These are phyloP conservation scores for Mycena kentingensis DNA, from an alignment of 768 basidiomycete genomes.

Conservation along the genomic window DNA sequence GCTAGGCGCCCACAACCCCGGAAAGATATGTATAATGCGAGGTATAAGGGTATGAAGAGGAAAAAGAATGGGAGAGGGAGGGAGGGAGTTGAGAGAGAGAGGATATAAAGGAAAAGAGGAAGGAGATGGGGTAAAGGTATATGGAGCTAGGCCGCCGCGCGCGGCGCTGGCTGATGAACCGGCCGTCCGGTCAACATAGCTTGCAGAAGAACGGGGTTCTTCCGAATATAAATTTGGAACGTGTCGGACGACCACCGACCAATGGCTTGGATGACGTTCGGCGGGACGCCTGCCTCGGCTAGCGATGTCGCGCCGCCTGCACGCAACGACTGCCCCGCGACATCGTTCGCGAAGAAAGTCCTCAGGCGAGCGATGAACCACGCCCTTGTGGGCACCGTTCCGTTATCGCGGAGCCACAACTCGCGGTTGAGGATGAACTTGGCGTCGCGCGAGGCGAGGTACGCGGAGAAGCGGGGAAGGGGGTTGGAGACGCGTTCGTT, in stretches of 20 bases:
- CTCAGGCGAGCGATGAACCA: slow-evolving; percentile 5
- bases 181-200: too few relatives aligned
- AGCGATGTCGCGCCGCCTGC: slow-evolving; percentile 36
- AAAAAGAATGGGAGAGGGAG: too few relatives aligned
- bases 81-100: too few relatives aligned
- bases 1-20: too few relatives aligned
- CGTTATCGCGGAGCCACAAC: slow-evolving; percentile 11
- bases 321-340: slow-evolving; percentile 34
- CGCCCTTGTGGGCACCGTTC: slow-evolving; percentile 1
- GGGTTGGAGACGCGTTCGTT: background rate
- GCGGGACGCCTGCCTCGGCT: slow-evolving; percentile 26
- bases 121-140: too few relatives aligned
- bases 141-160: too few relatives aligned
- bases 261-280: slow-evolving; percentile 28
- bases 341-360: slow-evolving; percentile 13
- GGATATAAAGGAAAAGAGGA: too few relatives aligned
- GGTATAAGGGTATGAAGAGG: too few relatives aligned
- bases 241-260: slow-evolving; percentile 36
- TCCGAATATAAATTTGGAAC: slow-evolving; percentile 34
- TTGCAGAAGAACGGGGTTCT: slow-evolving; percentile 30
- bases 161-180: too few relatives aligned
- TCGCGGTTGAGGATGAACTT: slow-evolving; percentile 12
- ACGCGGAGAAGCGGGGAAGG: background rate
- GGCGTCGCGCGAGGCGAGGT: slow-evolving; percentile 1
- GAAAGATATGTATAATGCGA: too few relatives aligned